A percentile compares a stretch with the other conserved stretches of the same genome.
These are phyloP conservation scores for Sarocladium oryzae DNA, from an alignment of 2,329 filamentous ascomycete species.

Conservation along the genomic window DNA sequence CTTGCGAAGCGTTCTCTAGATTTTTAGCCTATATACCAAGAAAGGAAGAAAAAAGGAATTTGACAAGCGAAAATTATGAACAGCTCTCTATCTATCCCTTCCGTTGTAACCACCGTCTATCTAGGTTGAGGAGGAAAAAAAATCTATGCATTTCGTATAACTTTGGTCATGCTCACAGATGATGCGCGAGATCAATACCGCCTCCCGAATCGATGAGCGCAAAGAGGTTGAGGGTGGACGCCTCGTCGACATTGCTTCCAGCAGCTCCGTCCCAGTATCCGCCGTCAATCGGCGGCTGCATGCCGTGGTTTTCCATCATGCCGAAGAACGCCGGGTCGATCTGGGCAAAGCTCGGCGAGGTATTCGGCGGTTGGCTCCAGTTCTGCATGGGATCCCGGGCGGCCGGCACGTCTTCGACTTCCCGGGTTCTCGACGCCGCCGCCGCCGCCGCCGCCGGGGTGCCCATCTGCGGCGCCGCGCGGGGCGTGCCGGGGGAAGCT, in stretches of 20 bases:
- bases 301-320: constrained; percentile 20
- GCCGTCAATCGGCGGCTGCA: neutral
- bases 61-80: neutral
- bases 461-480: too few species aligned
- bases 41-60: too few species aligned
- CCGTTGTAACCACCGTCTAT: too few species aligned
- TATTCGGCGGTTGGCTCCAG: constrained; percentile 9
- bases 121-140: too few species aligned
- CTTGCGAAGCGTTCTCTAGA: constrained; percentile 26
- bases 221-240: constrained; percentile 42
- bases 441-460: too few species aligned
- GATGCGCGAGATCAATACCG: constrained; percentile 42
- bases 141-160: too few species aligned
- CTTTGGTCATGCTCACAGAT: too few species aligned
- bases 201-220: constrained; percentile 44
- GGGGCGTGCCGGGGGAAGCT: neutral
- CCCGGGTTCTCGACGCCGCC: neutral
- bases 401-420: neutral
- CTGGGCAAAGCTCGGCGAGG: constrained; percentile 27
- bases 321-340: constrained; percentile 32
- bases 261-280: neutral
- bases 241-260: constrained; percentile 35
- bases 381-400: neutral
- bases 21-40: constrained; percentile 13
- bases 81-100: too few species aligned